Evolutionary conservation across 2,329 filamentous ascomycete species (phyloP).

Genomic region (Decorospora gaudefroyi): DNA sequence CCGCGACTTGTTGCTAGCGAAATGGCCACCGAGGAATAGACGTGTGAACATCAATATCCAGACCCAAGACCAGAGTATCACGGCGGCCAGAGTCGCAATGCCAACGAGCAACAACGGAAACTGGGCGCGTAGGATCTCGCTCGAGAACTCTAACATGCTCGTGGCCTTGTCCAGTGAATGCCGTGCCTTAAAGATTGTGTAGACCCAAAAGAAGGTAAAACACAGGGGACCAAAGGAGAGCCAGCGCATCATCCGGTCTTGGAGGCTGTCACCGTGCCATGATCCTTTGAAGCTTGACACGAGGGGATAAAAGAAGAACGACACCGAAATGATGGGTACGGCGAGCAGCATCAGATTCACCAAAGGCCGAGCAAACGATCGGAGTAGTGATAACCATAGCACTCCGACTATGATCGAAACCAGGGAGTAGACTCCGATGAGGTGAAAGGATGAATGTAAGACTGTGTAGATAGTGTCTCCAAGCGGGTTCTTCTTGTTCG

Average conservation of each 20-base stretch:
- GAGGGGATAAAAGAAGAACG: slow-evolving; percentile 89
- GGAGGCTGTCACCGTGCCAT: slow-evolving; percentile 74
- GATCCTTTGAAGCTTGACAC: slow-evolving; percentile 83
- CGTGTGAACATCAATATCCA: slow-evolving; percentile 98
- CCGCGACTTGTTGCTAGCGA: slow-evolving; percentile 58
- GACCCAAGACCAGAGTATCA: slow-evolving; percentile 90
- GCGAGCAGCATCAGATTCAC: slow-evolving; percentile 80
- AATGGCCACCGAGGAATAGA: slow-evolving; percentile 90
- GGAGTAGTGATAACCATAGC: slow-evolving; percentile 84
- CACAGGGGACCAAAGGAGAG: slow-evolving; percentile 75
- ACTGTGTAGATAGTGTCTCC: slow-evolving; percentile 95
- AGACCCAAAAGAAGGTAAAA: slow-evolving; percentile 77
- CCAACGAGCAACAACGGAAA: slow-evolving; percentile 83
- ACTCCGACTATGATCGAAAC: slow-evolving; percentile 87
- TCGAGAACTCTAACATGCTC: slow-evolving; percentile 88
- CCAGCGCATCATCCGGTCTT: slow-evolving; percentile 90
- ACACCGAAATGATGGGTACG: slow-evolving; percentile 82
- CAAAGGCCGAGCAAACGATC: slow-evolving; percentile 84
- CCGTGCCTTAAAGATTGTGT: slow-evolving; percentile 78
- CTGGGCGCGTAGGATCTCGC: slow-evolving; percentile 82
- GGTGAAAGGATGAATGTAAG: slow-evolving; percentile 81
- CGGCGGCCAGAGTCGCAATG: slow-evolving; percentile 71
- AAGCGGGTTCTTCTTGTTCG: slow-evolving; percentile 69
- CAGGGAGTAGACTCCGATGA: slow-evolving; percentile 87
- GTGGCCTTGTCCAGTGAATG: slow-evolving; percentile 81